Conservation (phyloP, 2,329 filamentous ascomycete genomes). For the Aspergillus viridinutans region DNA sequence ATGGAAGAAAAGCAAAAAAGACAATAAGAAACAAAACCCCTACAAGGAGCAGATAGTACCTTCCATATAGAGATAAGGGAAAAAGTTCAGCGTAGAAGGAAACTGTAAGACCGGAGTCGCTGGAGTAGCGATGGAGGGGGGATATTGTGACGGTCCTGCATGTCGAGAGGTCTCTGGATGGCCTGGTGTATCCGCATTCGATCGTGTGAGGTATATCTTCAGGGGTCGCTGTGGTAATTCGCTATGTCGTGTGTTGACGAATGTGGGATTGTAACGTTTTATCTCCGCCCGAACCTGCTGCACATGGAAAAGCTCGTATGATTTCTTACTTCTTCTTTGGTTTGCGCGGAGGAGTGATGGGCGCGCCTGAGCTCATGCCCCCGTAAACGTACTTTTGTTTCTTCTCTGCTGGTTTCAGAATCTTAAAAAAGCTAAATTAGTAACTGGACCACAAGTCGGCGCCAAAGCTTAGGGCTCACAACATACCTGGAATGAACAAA, state of each 20-base stretch:
- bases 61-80: conserved; percentile 20
- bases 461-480: not conserved
- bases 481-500: conserved; percentile 95
- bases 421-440: conserved; percentile 50
- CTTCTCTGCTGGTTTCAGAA: conserved; percentile 99
- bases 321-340: conserved; percentile 65
- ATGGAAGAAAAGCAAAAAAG: conserved; percentile 7
- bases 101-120: conserved; percentile 12
- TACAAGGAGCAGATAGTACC: conserved; percentile 21
- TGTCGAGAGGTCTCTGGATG: conserved; percentile 18
- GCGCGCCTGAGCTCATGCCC: conserved; percentile 66
- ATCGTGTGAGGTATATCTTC: conserved; percentile 22
- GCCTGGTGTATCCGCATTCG: conserved; percentile 17
- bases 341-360: conserved; percentile 67
- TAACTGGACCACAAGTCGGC: not conserved
- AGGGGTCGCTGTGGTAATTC: conserved; percentile 25
- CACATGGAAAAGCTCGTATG: conserved; percentile 67
- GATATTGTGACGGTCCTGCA: conserved; percentile 16
- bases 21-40: conserved; percentile 17
- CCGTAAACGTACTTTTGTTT: conserved; percentile 99
- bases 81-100: conserved; percentile 17
- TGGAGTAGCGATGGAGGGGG: conserved; percentile 17
- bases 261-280: conserved; percentile 43
- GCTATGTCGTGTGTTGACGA: conserved; percentile 21
- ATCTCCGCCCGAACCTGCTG: conserved; percentile 96